These are phyloP conservation scores for Annona cherimola DNA, from an alignment of 164 flowering plant species.

Conservation along the genomic window DNA sequence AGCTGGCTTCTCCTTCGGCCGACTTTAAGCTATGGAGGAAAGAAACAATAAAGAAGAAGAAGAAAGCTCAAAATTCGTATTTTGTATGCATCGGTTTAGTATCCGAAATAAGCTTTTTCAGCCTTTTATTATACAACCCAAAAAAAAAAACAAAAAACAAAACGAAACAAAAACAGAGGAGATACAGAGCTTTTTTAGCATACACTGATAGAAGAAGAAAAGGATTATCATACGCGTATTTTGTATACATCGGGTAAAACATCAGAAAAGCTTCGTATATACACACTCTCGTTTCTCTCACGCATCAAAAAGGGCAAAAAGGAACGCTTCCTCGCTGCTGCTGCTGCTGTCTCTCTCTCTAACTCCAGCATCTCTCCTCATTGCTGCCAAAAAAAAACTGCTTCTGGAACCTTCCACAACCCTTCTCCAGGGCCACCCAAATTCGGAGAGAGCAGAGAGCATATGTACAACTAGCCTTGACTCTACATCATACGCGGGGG, in stretches of 20 bases:
- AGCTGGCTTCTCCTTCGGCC: too few relatives aligned
- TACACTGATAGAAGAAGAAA: too few relatives aligned
- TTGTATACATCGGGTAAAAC: background rate
- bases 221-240: background rate
- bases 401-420: background rate
- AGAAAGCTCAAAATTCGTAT: too few relatives aligned
- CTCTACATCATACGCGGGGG: background rate
- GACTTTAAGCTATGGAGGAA: too few relatives aligned
- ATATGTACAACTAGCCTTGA: background rate
- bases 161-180: too few relatives aligned
- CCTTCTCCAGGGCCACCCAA: background rate
- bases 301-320: background rate
- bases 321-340: background rate
- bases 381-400: background rate
- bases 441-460: background rate
- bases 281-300: background rate
- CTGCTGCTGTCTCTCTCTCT: background rate
- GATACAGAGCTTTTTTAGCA: too few relatives aligned
- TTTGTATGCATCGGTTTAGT: too few relatives aligned
- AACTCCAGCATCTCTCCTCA: background rate
- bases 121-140: too few relatives aligned
- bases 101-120: too few relatives aligned
- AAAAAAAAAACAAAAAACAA: too few relatives aligned
- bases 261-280: background rate
- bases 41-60: too few relatives aligned